Evolutionary conservation across 2,329 filamentous ascomycete genomes (phyloP), one percentile per base, ranked within the genome.

Genomic region (Colletotrichum sp.): DNA sequence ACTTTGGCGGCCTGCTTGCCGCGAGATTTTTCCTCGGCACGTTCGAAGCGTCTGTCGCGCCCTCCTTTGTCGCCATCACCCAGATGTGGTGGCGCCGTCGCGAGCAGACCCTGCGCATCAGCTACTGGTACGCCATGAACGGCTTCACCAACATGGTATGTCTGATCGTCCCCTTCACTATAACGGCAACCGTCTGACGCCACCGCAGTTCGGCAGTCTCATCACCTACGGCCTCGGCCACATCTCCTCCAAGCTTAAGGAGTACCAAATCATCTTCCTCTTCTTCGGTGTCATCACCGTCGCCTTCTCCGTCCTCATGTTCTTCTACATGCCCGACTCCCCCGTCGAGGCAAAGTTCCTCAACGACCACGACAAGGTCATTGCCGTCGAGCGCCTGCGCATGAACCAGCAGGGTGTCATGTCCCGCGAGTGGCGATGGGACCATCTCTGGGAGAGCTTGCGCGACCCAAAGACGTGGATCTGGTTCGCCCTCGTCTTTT

Each of bases 301-400:
- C 1, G 82, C 80, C 0, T 88, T 89, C 6, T 84, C 85, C 5
- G 82, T 87, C 58, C 87, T 88, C 75, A 78, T 92, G n/a, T 85
- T 89, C 82, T 70, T 88, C 22, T 88, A 89, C 67, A 91, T 94
- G 87, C 93, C 93, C 0, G 92, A 94, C 78, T 92, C 91, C 0
- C 92, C 92, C 0, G 88, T 92, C 79, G 87, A 90, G 27, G 88
- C 91, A 2, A 90, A 88, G 25, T 93, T 92, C 65, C 85, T 93
- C 3, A 86, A 83, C 0, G 86, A 89, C 6, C 84, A 89, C 16
- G 91, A 93, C 61, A 92, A 90, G 71, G 79, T 91, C 0, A 83
- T 92, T 12, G 91, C 91, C 0, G 87, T 93, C 13, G 91, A 93
- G 79, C 85, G 91, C 61, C 79, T 91, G 15, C 83, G 89, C 2